These are phyloP conservation scores for Termitomyces sp. DNA, from an alignment of 768 basidiomycete species.

Conservation along the genomic window DNA sequence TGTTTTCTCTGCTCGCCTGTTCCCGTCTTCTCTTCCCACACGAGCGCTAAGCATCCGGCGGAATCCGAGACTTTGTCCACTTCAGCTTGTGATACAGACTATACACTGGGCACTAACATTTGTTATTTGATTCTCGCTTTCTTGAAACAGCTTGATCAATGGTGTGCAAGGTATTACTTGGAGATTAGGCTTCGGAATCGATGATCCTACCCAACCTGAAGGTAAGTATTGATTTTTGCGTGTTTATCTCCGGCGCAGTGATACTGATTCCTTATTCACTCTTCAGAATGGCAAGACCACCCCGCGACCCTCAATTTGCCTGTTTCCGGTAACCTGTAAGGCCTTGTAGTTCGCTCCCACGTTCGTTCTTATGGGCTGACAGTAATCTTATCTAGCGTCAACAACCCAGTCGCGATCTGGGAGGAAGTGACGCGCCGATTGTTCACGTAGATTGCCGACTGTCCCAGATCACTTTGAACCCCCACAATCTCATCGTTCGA, in stretches of 20 bases:
- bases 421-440: constrained; percentile 37
- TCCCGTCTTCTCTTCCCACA: constrained; percentile 17
- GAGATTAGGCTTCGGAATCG: constrained; percentile 59
- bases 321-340: constrained; percentile 49
- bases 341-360: constrained; percentile 10
- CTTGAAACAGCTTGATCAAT: constrained; percentile 42
- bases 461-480: constrained; percentile 6
- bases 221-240: constrained; percentile 31
- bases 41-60: constrained; percentile 12
- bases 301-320: constrained; percentile 52
- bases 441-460: constrained; percentile 15
- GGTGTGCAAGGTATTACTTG: constrained; percentile 64
- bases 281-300: constrained; percentile 58
- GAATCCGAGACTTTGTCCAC: constrained; percentile 15
- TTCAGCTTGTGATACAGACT: neutral
- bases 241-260: neutral
- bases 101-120: constrained; percentile 7
- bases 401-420: constrained; percentile 58
- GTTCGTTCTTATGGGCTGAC: constrained; percentile 4
- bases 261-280: neutral
- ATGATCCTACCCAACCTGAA: constrained; percentile 52
- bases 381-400: constrained; percentile 41
- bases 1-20: constrained; percentile 1
- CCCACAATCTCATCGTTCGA: constrained; percentile 1
- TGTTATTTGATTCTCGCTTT: constrained; percentile 10